Conservation (phyloP, 345 rosid species). For the Carallia pectinifolia region DNA sequence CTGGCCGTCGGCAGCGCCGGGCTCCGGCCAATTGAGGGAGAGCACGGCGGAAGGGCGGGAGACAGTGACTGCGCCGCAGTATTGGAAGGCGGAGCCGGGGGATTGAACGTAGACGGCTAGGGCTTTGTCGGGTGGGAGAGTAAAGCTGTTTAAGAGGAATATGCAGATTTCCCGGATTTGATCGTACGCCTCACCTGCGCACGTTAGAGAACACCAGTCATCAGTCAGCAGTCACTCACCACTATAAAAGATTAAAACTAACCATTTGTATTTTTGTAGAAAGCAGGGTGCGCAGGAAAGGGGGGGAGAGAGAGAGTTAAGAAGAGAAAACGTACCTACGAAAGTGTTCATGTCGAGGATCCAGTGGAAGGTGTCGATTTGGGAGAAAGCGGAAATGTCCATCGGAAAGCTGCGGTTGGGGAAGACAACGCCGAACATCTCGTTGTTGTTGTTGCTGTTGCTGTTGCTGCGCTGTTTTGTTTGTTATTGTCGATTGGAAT, state of each 20-base stretch:
- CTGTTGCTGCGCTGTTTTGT: background rate
- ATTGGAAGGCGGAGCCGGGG: constrained; percentile 79
- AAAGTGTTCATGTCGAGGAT: constrained; percentile 95
- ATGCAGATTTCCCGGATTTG: constrained; percentile 80
- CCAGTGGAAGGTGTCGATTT: constrained; percentile 93
- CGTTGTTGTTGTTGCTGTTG: background rate
- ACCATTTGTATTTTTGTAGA: too few relatives aligned
- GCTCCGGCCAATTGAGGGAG: constrained; percentile 85
- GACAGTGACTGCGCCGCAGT: constrained; percentile 78
- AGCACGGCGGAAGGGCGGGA: constrained; percentile 84
- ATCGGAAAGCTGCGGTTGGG: constrained; percentile 95
- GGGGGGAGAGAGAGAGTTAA: too few relatives aligned
- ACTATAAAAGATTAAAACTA: too few relatives aligned
- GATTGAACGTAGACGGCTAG: constrained; percentile 91
- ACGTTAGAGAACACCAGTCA: background rate
- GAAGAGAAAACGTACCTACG: constrained; percentile 46
- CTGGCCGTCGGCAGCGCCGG: constrained; percentile 56
- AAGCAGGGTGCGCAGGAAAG: background rate
- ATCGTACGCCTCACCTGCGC: constrained; percentile 77
- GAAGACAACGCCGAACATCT: constrained; percentile 93
- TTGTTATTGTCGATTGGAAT: background rate
- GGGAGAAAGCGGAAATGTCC: constrained; percentile 82
- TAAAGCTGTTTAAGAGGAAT: constrained; percentile 72
- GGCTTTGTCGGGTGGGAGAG: constrained; percentile 86
- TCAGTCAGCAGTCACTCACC: too few relatives aligned